Evolutionary conservation across 768 basidiomycete genomes (phyloP).

Genomic region (Auricularia cornea): DNA sequence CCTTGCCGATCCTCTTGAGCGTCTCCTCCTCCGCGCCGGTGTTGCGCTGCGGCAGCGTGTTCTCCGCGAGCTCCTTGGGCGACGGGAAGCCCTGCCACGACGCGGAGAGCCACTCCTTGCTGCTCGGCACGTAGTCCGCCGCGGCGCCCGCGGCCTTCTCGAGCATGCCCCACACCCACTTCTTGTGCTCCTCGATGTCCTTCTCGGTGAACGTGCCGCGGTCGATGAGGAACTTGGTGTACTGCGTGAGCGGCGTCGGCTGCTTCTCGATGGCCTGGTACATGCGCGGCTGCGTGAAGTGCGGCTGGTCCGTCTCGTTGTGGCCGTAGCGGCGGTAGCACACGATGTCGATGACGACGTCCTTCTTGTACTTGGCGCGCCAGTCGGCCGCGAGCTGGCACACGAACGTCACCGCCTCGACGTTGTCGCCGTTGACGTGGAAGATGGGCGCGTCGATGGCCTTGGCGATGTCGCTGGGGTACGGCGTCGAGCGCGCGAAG

Average conservation of each 20-base stretch:
- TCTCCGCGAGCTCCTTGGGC: constrained; percentile 89
- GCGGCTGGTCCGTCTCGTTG: constrained; percentile 98
- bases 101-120: constrained; percentile 95
- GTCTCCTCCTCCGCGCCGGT: constrained; percentile 74
- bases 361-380: constrained; percentile 96
- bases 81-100: constrained; percentile 99
- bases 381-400: constrained; percentile 98
- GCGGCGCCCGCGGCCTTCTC: constrained; percentile 91
- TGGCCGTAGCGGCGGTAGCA: constrained; percentile 99
- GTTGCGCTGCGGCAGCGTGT: constrained; percentile 79
- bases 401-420: constrained; percentile 96
- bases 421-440: constrained; percentile 99
- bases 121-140: constrained; percentile 92
- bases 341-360: constrained; percentile 96
- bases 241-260: constrained; percentile 83
- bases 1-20: constrained; percentile 77
- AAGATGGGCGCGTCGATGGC: constrained; percentile 97
- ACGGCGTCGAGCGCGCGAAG: constrained; percentile 94
- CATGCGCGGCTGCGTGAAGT: constrained; percentile 98
- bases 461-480: constrained; percentile 97
- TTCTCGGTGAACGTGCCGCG: constrained; percentile 92
- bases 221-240: constrained; percentile 82
- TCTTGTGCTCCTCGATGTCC: constrained; percentile 97
- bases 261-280: constrained; percentile 95
- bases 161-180: constrained; percentile 99